Base-by-base conservation (phyloP, 2,329 filamentous ascomycete species). In the Plenodomus tracheiphilus region DNA sequence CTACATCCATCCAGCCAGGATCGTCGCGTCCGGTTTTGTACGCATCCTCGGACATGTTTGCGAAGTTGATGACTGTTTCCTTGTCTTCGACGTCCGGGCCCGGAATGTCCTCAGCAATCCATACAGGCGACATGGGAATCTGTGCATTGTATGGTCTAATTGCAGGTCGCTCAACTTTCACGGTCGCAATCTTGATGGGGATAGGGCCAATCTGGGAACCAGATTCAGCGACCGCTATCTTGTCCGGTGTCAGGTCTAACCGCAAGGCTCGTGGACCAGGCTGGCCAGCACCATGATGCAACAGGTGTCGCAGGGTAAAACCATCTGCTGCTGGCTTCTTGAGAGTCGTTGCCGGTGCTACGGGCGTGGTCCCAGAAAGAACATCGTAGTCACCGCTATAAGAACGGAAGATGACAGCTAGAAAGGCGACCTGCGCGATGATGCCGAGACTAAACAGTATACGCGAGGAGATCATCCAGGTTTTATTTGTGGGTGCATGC, bases 11-110 rank as follows among this genome's bases (percentile, higher is more conserved):
- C 69, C 69, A 71, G 41, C 65, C 66, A 8, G 68, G 60, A 46
- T 71, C 69, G 28, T 65, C 60, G 4, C 48, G 61, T 16, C 64
- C 64, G 13, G 62, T 59, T 40, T 70, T 70, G 48, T 71, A 70
- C 17, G 69, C 69, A 49, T 71, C 63, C 41, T 71, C 68, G 11
- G 68, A 69, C 68, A 71, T 71, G 36, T 63, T 64, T 19, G 69
- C 69, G 41, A 71, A 65, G 39, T 61, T 67, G 42, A 71, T 55
- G 20, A 70, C 40, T 2, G 68, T 70, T 19, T 64, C 58, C 47
- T 70, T 71, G 43, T 70, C 66, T 46, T 57, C 54, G 7, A 71
- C 54, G 46, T 70, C 60, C 2, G 69, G 69, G 18, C 64, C 69
- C 13, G 53, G 50, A 11, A 69, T 47, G 32, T 69, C 59, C 43